phyloP scores from a whole-genome alignment of 2,329 filamentous ascomycete genomes.

The Pseudodiploospora longispora region DNA sequence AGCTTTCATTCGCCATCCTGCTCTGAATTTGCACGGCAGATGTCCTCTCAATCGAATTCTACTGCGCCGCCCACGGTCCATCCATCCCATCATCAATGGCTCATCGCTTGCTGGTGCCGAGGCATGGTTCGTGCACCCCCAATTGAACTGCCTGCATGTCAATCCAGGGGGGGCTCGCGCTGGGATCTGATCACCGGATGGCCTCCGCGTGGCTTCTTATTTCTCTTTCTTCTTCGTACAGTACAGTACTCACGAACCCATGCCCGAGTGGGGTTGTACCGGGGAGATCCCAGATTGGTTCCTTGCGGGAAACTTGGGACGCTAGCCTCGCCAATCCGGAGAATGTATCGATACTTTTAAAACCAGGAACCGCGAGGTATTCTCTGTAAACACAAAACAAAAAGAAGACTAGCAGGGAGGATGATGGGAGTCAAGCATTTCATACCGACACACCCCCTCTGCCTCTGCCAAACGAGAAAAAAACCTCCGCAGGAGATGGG shows the following conservation, averaged over 20 bases:
- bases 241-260: neutral
- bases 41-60: no score
- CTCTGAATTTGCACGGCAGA: no score
- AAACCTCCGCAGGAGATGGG: neutral
- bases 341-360: no score
- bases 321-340: no score
- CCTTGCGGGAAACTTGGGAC: neutral
- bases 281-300: conserved; percentile 7
- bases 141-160: no score
- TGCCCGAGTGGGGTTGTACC: neutral
- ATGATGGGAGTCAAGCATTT: neutral
- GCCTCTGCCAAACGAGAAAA: neutral
- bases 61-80: neutral
- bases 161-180: no score
- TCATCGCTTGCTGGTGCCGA: no score
- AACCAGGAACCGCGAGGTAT: no score
- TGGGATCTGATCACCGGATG: neutral
- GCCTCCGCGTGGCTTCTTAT: conserved; percentile 1
- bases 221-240: conserved; percentile 1
- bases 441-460: neutral
- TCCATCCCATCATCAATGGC: neutral
- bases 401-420: neutral
- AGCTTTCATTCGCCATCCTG: neutral
- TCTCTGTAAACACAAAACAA: no score
- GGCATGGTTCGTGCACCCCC: no score